Evolutionary conservation across 352 stramenopile species (phyloP).

Genomic region (Phytopythium sindhum): DNA sequence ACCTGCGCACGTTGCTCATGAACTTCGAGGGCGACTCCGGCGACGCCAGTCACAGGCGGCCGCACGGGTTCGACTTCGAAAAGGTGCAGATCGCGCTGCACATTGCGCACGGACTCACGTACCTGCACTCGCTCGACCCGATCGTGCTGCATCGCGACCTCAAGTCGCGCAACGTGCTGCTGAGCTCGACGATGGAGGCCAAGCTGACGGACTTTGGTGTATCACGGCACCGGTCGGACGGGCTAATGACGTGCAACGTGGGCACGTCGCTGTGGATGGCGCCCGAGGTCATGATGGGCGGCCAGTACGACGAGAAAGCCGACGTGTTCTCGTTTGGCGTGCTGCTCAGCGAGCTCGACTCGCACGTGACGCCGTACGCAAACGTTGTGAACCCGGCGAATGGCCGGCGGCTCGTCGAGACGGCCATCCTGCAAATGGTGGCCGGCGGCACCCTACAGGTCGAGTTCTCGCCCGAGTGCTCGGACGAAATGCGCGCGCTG

Average conservation of each 20-base stretch:
- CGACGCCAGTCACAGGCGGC: constrained; percentile 11
- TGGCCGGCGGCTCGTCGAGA: constrained; percentile 29
- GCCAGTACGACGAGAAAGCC: constrained; percentile 38
- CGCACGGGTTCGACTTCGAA: constrained; percentile 37
- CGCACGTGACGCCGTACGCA: constrained; percentile 40
- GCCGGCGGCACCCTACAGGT: constrained; percentile 25
- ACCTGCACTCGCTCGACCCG: constrained; percentile 46
- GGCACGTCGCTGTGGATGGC: no score
- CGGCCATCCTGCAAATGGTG: constrained; percentile 40
- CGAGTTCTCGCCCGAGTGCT: constrained; percentile 31
- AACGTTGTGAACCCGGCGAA: constrained; percentile 23
- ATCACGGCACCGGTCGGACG: constrained; percentile 32
- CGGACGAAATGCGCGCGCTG: constrained; percentile 19
- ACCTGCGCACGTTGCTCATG: constrained; percentile 38
- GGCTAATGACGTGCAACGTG: constrained; percentile 41
- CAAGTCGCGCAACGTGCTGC: constrained; percentile 26
- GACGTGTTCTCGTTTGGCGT: constrained; percentile 54
- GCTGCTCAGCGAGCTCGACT: constrained; percentile 44
- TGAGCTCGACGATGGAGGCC: constrained; percentile 25
- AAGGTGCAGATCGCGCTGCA: constrained; percentile 54
- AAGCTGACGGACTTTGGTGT: constrained; percentile 39
- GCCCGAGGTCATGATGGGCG: constrained; percentile 49
- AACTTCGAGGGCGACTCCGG: constrained; percentile 22
- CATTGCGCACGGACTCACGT: constrained; percentile 37
- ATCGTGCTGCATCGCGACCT: constrained; percentile 43